phyloP scores from a whole-genome alignment of 768 basidiomycete species.

The Kwoniella newhampshirensis region DNA sequence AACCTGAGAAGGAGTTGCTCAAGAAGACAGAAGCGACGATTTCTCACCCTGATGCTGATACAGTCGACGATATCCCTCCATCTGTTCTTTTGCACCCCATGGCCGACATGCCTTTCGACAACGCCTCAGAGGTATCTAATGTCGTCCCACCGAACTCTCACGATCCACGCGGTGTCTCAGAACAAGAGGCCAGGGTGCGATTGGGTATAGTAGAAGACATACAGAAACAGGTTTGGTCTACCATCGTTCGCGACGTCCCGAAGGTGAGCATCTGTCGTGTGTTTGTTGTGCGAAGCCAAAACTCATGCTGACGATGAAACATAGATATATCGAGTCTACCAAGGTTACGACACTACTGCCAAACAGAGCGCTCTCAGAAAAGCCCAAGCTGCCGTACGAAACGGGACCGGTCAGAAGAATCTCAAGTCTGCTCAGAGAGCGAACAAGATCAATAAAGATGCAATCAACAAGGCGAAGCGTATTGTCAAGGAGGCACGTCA shows the following conservation, averaged over 20 bases:
- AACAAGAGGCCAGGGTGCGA: conserved; percentile 34
- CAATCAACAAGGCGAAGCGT: conserved; percentile 36
- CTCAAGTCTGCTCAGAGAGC: conserved; percentile 31
- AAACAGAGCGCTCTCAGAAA: conserved; percentile 25
- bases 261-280: conserved; percentile 23
- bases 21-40: conserved; percentile 17
- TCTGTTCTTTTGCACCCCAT: conserved; percentile 1
- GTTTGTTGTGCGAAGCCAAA: not conserved
- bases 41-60: too few relatives aligned
- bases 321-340: conserved; percentile 42
- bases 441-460: conserved; percentile 37
- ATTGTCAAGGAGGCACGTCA: conserved; percentile 41
- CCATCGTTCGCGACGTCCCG: conserved; percentile 41
- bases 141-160: conserved; percentile 23
- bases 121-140: conserved; percentile 1
- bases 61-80: too few relatives aligned
- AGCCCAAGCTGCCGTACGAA: conserved; percentile 33
- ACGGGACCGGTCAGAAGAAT: conserved; percentile 27
- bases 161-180: conserved; percentile 37
- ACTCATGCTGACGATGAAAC: not conserved
- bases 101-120: conserved; percentile 11
- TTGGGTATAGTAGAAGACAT: conserved; percentile 38
- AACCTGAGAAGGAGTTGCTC: conserved; percentile 23
- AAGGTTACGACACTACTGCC: conserved; percentile 31
- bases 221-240: conserved; percentile 37